These are phyloP conservation scores for Akanthomyces lecanii DNA, from an alignment of 2,329 filamentous ascomycete genomes.

Conservation along the genomic window DNA sequence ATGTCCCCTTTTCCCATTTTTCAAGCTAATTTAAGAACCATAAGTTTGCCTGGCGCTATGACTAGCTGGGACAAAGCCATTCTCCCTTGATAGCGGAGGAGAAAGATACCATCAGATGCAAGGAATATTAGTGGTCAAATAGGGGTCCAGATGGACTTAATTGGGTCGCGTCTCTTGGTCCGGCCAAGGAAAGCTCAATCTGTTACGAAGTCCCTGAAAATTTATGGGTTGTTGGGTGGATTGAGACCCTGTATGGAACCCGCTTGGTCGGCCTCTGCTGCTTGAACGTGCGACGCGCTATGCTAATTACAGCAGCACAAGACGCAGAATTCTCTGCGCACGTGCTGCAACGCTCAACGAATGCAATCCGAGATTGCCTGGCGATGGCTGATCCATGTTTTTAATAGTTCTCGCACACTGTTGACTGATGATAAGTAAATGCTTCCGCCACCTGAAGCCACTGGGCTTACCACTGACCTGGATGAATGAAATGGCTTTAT, in stretches of 20 bases:
- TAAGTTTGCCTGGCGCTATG: conserved; percentile 8
- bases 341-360: background rate
- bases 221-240: background rate
- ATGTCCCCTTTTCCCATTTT: conserved; percentile 1
- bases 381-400: too few species aligned
- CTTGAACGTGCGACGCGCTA: background rate
- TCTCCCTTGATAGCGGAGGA: background rate
- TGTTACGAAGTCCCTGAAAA: conserved; percentile 1
- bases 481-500: too few species aligned
- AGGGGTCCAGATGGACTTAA: background rate
- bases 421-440: too few species aligned
- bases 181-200: background rate
- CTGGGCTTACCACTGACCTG: too few species aligned
- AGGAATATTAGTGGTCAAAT: background rate
- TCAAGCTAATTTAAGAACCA: conserved; percentile 5
- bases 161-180: conserved; percentile 6
- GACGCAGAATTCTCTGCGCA: background rate
- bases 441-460: too few species aligned
- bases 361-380: background rate
- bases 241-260: background rate
- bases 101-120: background rate
- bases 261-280: background rate
- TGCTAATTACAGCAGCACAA: background rate
- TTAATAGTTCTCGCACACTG: too few species aligned
- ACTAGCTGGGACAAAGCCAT: background rate